Percentiles rank a stretch among this genome's conserved stretches.
Evolutionary conservation across 2,329 filamentous ascomycete species (phyloP).

Genomic region (Dissoconium aciculare): DNA sequence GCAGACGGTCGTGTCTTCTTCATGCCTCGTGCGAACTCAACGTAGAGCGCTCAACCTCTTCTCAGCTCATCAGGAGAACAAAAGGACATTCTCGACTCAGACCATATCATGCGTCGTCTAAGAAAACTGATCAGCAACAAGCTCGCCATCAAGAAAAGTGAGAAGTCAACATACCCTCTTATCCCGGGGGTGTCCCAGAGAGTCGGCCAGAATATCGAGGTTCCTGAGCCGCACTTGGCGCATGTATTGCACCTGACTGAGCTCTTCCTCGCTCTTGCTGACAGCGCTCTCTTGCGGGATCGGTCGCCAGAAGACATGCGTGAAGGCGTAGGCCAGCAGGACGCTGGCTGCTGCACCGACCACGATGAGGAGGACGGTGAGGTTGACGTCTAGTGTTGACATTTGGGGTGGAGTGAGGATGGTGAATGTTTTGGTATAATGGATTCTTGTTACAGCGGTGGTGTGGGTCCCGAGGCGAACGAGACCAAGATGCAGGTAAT

Average conservation of each 20-base stretch:
- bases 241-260: not conserved
- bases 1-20: not conserved
- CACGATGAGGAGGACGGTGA: constrained; percentile 1
- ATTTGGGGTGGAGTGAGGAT: too few relatives aligned
- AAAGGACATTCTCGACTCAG: too few relatives aligned
- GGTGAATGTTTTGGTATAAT: too few relatives aligned
- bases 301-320: not conserved
- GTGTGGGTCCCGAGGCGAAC: too few relatives aligned
- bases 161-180: too few relatives aligned
- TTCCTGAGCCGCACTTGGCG: not conserved
- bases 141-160: too few relatives aligned
- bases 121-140: too few relatives aligned
- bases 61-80: too few relatives aligned
- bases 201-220: not conserved
- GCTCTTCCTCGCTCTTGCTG: not conserved
- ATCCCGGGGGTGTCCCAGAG: not conserved
- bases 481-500: too few relatives aligned
- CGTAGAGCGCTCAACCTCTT: too few relatives aligned
- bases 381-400: constrained; percentile 1
- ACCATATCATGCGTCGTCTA: too few relatives aligned
- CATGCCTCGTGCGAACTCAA: not conserved
- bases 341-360: not conserved
- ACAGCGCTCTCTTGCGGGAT: not conserved
- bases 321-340: not conserved
- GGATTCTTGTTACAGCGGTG: too few relatives aligned